These are phyloP conservation scores for Phytophthora rubi DNA, from an alignment of 352 stramenopile genomes.

Conservation along the genomic window DNA sequence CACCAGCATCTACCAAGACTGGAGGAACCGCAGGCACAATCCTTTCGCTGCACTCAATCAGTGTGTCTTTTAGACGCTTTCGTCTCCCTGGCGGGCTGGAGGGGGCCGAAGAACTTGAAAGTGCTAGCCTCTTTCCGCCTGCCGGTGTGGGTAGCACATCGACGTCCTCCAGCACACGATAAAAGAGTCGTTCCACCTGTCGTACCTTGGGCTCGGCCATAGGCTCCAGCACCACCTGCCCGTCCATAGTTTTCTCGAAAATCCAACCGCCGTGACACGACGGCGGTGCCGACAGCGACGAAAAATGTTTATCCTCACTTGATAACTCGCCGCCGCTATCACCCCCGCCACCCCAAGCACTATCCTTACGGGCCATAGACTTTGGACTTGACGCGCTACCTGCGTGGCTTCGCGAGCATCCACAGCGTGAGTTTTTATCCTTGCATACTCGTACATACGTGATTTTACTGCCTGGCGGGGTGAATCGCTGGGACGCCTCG, in stretches of 20 bases:
- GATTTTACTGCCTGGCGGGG: constrained; percentile 79
- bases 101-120: constrained; percentile 14
- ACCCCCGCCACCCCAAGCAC: constrained; percentile 17
- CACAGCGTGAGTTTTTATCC: constrained; percentile 71
- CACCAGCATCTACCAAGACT: constrained; percentile 13
- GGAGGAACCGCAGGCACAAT: constrained; percentile 52
- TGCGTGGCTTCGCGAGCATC: constrained; percentile 54
- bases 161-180: constrained; percentile 73
- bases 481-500: constrained; percentile 84
- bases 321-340: constrained; percentile 10
- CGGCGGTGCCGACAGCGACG: constrained; percentile 26
- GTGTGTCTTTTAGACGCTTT: constrained; percentile 71
- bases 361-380: constrained; percentile 29
- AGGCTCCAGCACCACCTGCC: constrained; percentile 75
- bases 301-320: constrained; percentile 23
- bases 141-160: constrained; percentile 68
- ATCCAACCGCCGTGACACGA: constrained; percentile 82
- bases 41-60: constrained; percentile 83
- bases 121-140: constrained; percentile 14
- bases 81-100: constrained; percentile 47
- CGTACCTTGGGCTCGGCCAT: constrained; percentile 65
- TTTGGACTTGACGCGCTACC: constrained; percentile 34
- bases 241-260: constrained; percentile 88
- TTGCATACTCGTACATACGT: constrained; percentile 86
- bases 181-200: constrained; percentile 83